These are phyloP conservation scores for Suillus bovinus DNA, from an alignment of 768 basidiomycete species.

Conservation along the genomic window DNA sequence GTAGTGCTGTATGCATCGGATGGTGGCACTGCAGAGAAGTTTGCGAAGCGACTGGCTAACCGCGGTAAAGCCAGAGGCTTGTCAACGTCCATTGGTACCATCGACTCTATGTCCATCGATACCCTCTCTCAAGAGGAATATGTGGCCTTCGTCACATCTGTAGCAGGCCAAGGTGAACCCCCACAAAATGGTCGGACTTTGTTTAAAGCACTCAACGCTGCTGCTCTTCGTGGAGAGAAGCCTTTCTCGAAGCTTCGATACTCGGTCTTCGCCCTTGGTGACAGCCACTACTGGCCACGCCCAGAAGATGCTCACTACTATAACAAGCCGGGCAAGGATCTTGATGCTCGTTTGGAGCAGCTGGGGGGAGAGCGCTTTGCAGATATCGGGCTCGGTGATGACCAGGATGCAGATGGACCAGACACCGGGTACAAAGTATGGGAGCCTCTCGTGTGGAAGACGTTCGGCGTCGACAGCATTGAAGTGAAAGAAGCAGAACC, in stretches of 20 bases:
- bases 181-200: slow-evolving; percentile 94
- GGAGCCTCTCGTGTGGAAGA: slow-evolving; percentile 94
- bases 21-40: slow-evolving; percentile 94
- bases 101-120: slow-evolving; percentile 82
- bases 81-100: slow-evolving; percentile 66
- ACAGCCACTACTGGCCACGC: slow-evolving; percentile 99
- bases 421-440: slow-evolving; percentile 97
- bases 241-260: slow-evolving; percentile 67
- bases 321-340: slow-evolving; percentile 94
- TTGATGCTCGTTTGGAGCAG: slow-evolving; percentile 74
- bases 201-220: slow-evolving; percentile 81
- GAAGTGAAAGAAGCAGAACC: slow-evolving; percentile 92
- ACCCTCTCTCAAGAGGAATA: slow-evolving; percentile 71
- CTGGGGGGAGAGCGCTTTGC: slow-evolving; percentile 80
- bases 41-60: slow-evolving; percentile 82
- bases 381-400: slow-evolving; percentile 85
- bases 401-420: slow-evolving; percentile 95
- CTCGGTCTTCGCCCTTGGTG: slow-evolving; percentile 93
- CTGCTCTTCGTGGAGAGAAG: slow-evolving; percentile 48
- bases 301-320: slow-evolving; percentile 97
- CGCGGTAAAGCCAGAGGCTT: slow-evolving; percentile 86
- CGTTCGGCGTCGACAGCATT: slow-evolving; percentile 85
- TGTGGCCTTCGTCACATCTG: slow-evolving; percentile 87
- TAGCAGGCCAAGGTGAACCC: slow-evolving; percentile 96
- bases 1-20: slow-evolving; percentile 94